Evolutionary conservation across 495 filamentous ascomycete species (phyloP), one percentile per base, ranked within the genome.

Genomic region (Trichoderma orchidacearum): DNA sequence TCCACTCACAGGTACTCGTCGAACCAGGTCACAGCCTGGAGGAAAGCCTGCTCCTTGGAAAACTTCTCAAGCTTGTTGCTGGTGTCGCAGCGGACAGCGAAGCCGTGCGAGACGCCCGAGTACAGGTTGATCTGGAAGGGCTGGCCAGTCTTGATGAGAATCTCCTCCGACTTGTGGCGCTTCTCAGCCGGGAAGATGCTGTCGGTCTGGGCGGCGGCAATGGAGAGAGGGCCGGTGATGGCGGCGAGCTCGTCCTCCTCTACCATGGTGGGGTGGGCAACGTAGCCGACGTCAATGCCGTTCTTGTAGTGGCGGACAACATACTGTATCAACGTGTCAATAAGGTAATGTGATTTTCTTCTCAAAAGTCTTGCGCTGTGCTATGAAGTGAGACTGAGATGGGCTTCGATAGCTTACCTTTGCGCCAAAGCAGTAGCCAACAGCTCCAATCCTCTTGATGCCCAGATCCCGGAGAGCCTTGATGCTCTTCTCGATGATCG

Each of bases 1-100:
- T 0, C 5, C 17, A 18, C 21, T 25, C 27, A 53, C 15, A 81
- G 69, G 55, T 66, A 68, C 45, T 68, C 62, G 56, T 86, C 77
- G 63, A 94, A 93, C 89, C 90, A 95, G 50, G 68, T 64, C 48
- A 90, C 75, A 54, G 89, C 88, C 74, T 94, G 89, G 55, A 76
- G 64, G 65, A 93, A 93, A 27, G 89, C 89, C 72, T 85, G 81
- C 74, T 96, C 87, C 78, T 90, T 91, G 51, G 87, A 85, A 59
- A 76, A 93, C 75, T 83, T 88, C 67, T 80, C 68, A 38, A 70
- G 54, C 64, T 78, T 80, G 55, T 84, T 75, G 60, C 59, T 78
- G 36, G 80, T 59, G 62, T 93, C 87, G 34, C 75, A 71, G 30
- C 87, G 77, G 25, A 92, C 83, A n/a, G 84, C 73, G 61, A 94